These are phyloP conservation scores for Cyclotella atomus DNA, from an alignment of 108 stramenopile genomes.

Conservation along the genomic window DNA sequence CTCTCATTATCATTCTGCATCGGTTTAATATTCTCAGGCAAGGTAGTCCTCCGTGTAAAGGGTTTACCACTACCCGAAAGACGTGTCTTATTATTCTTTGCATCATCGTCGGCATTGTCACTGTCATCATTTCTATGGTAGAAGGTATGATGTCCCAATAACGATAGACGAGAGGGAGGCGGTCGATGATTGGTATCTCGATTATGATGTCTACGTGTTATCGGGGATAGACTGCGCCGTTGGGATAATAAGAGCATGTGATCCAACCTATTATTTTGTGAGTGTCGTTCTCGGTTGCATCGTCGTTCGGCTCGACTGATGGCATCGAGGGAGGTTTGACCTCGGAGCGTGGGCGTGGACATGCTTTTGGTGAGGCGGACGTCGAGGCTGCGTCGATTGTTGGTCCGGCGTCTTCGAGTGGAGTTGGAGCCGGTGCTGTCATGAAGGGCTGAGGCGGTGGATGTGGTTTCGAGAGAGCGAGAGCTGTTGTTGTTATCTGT, in stretches of 20 bases:
- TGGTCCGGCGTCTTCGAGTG: background rate
- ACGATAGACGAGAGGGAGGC: background rate
- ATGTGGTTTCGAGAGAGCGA: constrained; percentile 1
- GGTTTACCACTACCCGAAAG: background rate
- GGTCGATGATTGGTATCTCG: background rate
- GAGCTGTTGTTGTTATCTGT: background rate
- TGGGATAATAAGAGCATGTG: background rate
- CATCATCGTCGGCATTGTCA: background rate
- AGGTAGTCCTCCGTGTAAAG: constrained; percentile 3
- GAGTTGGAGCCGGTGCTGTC: background rate
- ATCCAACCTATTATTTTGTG: background rate
- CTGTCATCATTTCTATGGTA: background rate
- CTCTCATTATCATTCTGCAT: constrained; percentile 13
- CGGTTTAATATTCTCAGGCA: constrained; percentile 19
- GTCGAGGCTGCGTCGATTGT: background rate
- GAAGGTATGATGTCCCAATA: background rate
- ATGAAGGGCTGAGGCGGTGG: background rate
- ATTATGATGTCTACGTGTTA: background rate
- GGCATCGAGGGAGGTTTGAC: background rate
- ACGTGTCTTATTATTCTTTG: background rate
- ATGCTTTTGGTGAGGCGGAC: background rate
- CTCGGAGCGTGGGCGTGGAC: constrained; percentile 4
- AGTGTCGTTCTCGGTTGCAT: background rate
- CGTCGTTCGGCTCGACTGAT: constrained; percentile 5
- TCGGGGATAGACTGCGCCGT: background rate